Conservation (phyloP, 768 basidiomycete species). For the Tephrocybe sp. region DNA sequence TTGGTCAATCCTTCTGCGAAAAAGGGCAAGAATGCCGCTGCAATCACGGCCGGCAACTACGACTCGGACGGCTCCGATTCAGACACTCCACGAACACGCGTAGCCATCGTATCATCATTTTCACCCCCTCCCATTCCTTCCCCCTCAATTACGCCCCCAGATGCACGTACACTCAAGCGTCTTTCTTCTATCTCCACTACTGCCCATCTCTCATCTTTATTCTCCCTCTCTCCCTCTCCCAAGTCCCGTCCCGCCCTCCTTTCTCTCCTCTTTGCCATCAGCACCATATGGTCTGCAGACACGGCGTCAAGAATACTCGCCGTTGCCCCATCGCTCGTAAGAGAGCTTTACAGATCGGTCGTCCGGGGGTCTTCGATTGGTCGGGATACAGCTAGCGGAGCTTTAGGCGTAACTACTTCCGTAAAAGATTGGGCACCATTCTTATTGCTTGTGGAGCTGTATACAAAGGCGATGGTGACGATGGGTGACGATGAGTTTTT, state of each 20-base stretch:
- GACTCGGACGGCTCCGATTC: slow-evolving; percentile 34
- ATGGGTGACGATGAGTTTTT: slow-evolving; percentile 99
- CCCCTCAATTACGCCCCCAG: slow-evolving; percentile 42
- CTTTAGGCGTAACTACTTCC: slow-evolving; percentile 20
- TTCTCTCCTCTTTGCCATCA: slow-evolving; percentile 54
- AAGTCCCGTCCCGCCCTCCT: slow-evolving; percentile 48
- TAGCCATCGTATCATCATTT: slow-evolving; percentile 38
- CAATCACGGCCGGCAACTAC: not conserved
- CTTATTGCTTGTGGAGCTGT: slow-evolving; percentile 76
- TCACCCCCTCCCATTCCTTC: slow-evolving; percentile 11
- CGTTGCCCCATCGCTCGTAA: slow-evolving; percentile 58
- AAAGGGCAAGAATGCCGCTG: slow-evolving; percentile 1
- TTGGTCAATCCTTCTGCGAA: slow-evolving; percentile 44
- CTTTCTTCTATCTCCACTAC: slow-evolving; percentile 54
- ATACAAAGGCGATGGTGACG: slow-evolving; percentile 79
- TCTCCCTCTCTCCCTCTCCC: slow-evolving; percentile 42
- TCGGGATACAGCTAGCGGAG: slow-evolving; percentile 33
- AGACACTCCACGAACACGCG: slow-evolving; percentile 31
- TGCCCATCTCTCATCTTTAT: slow-evolving; percentile 51
- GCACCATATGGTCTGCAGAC: slow-evolving; percentile 56
- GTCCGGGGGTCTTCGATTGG: slow-evolving; percentile 65
- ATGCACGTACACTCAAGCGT: slow-evolving; percentile 60
- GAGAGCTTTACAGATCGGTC: slow-evolving; percentile 70
- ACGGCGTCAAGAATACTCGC: slow-evolving; percentile 54
- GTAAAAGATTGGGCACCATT: slow-evolving; percentile 58